Evolutionary conservation across 2,329 filamentous ascomycete species (phyloP).

Genomic region (Aspergillus pseudoterreus): DNA sequence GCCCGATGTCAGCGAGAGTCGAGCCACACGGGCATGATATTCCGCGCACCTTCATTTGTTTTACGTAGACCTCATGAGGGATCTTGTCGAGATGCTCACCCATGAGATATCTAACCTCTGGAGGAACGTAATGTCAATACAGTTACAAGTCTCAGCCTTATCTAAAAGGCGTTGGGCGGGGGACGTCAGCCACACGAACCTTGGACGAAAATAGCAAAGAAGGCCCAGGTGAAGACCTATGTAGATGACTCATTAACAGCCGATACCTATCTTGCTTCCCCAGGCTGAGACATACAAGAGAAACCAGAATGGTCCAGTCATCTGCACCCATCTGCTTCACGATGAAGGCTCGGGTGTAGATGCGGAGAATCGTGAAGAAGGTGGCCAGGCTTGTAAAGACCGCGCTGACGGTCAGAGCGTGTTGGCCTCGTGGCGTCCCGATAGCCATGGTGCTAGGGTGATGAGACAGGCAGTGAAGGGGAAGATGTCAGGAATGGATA

Average conservation of each 20-base stretch:
- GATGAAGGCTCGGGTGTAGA: slow-evolving; percentile 36
- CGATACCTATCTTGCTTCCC: neutral
- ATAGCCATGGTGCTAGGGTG: slow-evolving; percentile 18
- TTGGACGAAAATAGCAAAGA: slow-evolving; percentile 27
- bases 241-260: neutral
- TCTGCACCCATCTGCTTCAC: slow-evolving; percentile 34
- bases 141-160: neutral
- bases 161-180: too few species aligned
- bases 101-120: slow-evolving; percentile 29
- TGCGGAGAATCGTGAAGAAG: slow-evolving; percentile 33
- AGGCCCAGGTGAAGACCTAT: slow-evolving; percentile 27
- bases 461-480: neutral
- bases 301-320: slow-evolving; percentile 36
- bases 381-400: slow-evolving; percentile 30
- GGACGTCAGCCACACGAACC: slow-evolving; percentile 16
- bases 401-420: slow-evolving; percentile 26
- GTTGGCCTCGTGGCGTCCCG: slow-evolving; percentile 22
- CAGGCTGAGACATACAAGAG: slow-evolving; percentile 23
- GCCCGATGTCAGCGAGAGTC: neutral
- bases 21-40: neutral
- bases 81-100: slow-evolving; percentile 21
- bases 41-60: slow-evolving; percentile 24
- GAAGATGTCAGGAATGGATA: neutral
- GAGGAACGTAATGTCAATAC: neutral
- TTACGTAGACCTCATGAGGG: slow-evolving; percentile 13